phyloP scores from a whole-genome alignment of 495 filamentous ascomycete genomes.

The Hamigera avellanea region DNA sequence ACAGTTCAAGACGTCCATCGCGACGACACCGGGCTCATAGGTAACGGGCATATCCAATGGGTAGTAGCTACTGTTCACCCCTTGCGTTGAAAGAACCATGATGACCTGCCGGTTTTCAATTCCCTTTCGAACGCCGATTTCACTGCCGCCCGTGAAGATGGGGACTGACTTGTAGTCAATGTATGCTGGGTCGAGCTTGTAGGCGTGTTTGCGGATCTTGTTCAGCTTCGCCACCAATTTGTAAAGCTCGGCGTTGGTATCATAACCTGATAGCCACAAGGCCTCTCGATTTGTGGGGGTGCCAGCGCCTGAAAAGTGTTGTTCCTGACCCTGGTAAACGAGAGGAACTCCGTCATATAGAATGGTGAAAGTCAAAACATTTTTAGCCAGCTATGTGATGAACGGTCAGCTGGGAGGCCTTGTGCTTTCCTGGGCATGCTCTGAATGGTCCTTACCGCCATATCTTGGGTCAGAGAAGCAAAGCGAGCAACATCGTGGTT shows the following conservation, averaged over 20 bases:
- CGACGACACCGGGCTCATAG: constrained; percentile 18
- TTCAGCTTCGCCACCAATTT: constrained; percentile 45
- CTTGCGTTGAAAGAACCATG: constrained; percentile 47
- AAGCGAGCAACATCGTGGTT: constrained; percentile 60
- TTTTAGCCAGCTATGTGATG: constrained; percentile 40
- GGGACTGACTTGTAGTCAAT: constrained; percentile 35
- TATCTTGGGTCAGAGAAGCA: constrained; percentile 26
- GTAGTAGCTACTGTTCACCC: constrained; percentile 28
- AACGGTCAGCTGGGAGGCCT: too few species aligned
- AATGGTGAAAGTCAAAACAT: constrained; percentile 60
- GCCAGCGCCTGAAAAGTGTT: constrained; percentile 46
- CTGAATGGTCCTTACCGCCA: constrained; percentile 15
- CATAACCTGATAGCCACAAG: constrained; percentile 57
- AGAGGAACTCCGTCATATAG: constrained; percentile 57
- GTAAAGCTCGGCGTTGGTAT: constrained; percentile 49
- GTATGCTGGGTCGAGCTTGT: constrained; percentile 34
- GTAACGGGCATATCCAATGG: constrained; percentile 29
- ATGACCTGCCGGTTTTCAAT: constrained; percentile 40
- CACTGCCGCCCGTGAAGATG: constrained; percentile 42
- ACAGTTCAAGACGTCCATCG: constrained; percentile 43
- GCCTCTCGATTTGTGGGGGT: constrained; percentile 64
- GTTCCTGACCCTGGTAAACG: constrained; percentile 62
- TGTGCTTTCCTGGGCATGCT: too few species aligned
- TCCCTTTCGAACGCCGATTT: constrained; percentile 55
- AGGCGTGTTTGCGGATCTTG: constrained; percentile 45